Evolutionary conservation across 1,284 basidiomycete species (phyloP).

Genomic region (Tilletia caries): DNA sequence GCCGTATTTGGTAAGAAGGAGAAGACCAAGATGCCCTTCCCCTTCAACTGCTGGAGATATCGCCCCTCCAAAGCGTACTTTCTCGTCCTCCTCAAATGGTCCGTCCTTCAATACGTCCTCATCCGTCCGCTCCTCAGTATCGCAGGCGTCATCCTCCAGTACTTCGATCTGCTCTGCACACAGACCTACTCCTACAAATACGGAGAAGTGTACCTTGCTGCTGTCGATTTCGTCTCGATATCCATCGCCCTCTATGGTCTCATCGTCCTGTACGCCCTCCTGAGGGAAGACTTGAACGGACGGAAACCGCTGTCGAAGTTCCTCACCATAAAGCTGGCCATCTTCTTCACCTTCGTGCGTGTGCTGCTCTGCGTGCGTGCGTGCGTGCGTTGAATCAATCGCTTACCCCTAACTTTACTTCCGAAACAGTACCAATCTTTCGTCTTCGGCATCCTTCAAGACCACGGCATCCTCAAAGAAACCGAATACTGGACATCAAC

Average conservation of each 20-base stretch:
- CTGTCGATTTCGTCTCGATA: conserved; percentile 24
- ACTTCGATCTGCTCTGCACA: conserved; percentile 26
- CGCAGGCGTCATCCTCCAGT: conserved; percentile 27
- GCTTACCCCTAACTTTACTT: neutral
- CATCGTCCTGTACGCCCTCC: conserved; percentile 71
- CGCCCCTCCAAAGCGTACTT: conserved; percentile 35
- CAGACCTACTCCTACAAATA: conserved; percentile 25
- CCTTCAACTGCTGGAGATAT: conserved; percentile 58
- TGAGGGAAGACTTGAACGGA: conserved; percentile 70
- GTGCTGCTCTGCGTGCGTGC: neutral
- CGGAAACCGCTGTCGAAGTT: conserved; percentile 78
- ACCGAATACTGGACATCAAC: conserved; percentile 67
- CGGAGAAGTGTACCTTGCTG: conserved; percentile 28
- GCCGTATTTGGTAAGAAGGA: conserved; percentile 71
- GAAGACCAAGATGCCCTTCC: conserved; percentile 70
- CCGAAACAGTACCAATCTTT: conserved; percentile 31
- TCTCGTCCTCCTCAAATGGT: conserved; percentile 29
- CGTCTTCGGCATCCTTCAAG: conserved; percentile 53
- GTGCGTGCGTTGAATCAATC: too few relatives aligned
- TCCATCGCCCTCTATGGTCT: conserved; percentile 53
- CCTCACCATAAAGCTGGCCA: conserved; percentile 66
- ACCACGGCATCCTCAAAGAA: conserved; percentile 54
- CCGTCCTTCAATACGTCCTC: conserved; percentile 32
- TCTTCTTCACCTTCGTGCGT: conserved; percentile 14
- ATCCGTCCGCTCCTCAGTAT: conserved; percentile 27